Percentiles rank a stretch among this genome's conserved stretches.
Evolutionary conservation across 331 rosid genomes (phyloP).

Genomic region (Acacia concinna): DNA sequence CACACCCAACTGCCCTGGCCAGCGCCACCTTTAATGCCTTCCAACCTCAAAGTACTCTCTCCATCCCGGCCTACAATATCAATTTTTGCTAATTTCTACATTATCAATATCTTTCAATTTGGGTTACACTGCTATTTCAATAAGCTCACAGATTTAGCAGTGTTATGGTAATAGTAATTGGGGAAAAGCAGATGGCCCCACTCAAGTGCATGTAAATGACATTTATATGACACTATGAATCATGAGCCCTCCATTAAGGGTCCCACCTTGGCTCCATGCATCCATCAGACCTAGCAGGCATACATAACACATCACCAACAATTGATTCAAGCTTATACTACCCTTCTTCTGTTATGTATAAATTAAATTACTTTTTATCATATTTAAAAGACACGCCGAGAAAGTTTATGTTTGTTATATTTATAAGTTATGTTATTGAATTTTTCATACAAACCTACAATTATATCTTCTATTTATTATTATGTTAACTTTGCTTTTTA

Average conservation of each 20-base stretch:
- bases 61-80: too few species aligned
- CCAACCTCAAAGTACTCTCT: constrained; percentile 20
- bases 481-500: too few species aligned
- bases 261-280: constrained; percentile 45
- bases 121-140: background rate
- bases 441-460: too few species aligned
- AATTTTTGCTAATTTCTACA: too few species aligned
- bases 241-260: constrained; percentile 42
- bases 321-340: background rate
- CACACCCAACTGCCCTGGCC: constrained; percentile 77
- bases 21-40: constrained; percentile 66
- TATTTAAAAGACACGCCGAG: too few species aligned
- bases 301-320: constrained; percentile 29
- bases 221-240: constrained; percentile 45
- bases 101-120: too few species aligned
- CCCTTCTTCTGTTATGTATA: background rate
- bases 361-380: background rate
- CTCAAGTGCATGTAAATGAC: constrained; percentile 51
- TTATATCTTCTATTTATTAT: too few species aligned
- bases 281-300: constrained; percentile 42
- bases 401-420: too few species aligned
- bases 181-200: constrained; percentile 33
- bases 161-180: constrained; percentile 20
- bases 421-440: too few species aligned
- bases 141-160: constrained; percentile 15